phyloP scores from a whole-genome alignment of 2,329 filamentous ascomycete genomes.

The Colletotrichum sp. region DNA sequence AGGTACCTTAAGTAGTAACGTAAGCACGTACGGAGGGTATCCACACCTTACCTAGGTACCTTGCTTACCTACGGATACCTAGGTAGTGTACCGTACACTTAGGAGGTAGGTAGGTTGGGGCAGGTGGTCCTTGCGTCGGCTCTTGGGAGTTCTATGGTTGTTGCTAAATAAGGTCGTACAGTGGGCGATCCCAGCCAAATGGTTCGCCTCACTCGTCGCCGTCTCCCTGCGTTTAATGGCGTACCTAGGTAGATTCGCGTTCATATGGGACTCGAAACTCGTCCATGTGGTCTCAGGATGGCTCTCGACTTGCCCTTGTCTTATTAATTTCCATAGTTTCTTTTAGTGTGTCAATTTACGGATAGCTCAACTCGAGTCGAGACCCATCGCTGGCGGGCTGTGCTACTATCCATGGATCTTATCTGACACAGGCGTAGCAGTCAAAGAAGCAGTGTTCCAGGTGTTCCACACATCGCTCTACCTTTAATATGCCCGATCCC shows the following conservation, averaged over 20 bases:
- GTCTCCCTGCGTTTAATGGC: background rate
- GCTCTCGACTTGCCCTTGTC: background rate
- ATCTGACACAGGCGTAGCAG: background rate
- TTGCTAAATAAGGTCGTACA: background rate
- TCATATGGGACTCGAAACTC: background rate
- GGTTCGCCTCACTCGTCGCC: background rate
- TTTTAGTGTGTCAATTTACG: background rate
- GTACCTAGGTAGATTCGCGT: background rate
- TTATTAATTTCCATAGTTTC: background rate
- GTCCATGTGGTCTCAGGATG: background rate
- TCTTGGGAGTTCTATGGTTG: background rate
- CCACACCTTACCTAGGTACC: too few species aligned
- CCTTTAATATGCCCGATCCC: background rate
- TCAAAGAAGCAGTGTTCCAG: background rate
- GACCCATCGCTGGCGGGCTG: background rate
- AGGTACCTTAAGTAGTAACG: background rate
- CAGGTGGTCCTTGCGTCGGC: background rate
- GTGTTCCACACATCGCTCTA: background rate
- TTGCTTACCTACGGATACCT: too few species aligned
- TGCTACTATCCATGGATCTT: background rate
- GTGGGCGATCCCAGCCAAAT: background rate
- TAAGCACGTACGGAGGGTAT: too few species aligned
- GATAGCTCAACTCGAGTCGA: background rate
- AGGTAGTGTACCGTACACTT: too few species aligned
- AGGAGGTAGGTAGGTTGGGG: background rate